Evolutionary conservation across 2,329 filamentous ascomycete genomes (phyloP).

Genomic region (Colletotrichum sp.): DNA sequence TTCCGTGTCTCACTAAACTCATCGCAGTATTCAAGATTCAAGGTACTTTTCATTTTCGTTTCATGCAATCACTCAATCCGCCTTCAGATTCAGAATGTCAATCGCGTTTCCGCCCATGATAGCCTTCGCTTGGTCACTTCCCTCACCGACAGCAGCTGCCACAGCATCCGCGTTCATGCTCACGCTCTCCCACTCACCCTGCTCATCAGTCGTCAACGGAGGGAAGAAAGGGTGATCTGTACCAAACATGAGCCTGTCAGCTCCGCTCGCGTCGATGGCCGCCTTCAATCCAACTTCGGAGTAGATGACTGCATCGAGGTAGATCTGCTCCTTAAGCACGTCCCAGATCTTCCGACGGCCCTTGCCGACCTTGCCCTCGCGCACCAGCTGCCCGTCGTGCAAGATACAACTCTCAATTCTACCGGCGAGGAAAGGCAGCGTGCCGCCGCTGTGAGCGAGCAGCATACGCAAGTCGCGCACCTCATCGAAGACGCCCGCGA

Average conservation of each 20-base stretch:
- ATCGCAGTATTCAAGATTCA: background rate
- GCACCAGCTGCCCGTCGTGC: conserved; percentile 79
- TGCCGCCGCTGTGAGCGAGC: conserved; percentile 87
- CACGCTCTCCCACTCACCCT: conserved; percentile 74
- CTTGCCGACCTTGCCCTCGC: conserved; percentile 60
- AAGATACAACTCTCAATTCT: conserved; percentile 86
- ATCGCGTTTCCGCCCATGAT: conserved; percentile 67
- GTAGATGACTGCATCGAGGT: conserved; percentile 87
- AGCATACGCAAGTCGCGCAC: conserved; percentile 74
- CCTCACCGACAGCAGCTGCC: conserved; percentile 51
- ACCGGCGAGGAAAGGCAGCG: conserved; percentile 86
- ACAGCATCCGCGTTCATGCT: conserved; percentile 58
- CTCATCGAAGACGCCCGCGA: conserved; percentile 84
- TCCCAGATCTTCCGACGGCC: conserved; percentile 58
- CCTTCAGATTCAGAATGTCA: conserved; percentile 44
- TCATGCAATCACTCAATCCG: background rate
- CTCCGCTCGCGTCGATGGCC: conserved; percentile 68
- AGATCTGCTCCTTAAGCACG: conserved; percentile 74
- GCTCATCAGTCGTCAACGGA: conserved; percentile 67
- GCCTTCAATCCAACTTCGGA: conserved; percentile 75
- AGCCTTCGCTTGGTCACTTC: conserved; percentile 49
- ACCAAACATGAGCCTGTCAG: conserved; percentile 78
- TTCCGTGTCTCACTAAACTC: background rate
- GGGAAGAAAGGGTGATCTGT: conserved; percentile 88
- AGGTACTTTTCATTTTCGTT: background rate